Conservation (phyloP, 306 rosid genomes). For the Coriaria nepalensis region DNA sequence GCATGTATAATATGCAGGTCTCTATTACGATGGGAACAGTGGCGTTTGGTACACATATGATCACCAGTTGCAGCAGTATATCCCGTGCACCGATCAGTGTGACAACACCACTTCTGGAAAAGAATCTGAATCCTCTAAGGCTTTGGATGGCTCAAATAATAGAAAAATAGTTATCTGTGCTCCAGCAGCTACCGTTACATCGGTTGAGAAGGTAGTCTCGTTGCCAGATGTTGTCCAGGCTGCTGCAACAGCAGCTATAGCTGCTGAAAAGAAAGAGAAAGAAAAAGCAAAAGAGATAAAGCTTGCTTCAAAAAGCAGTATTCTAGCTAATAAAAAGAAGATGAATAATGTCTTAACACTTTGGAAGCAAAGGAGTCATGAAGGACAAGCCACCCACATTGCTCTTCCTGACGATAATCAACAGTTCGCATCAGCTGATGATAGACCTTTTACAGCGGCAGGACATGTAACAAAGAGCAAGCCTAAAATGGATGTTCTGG, state of each 20-base stretch:
- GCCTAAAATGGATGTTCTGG: constrained; percentile 34
- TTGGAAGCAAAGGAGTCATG: constrained; percentile 98
- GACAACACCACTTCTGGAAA: constrained; percentile 41
- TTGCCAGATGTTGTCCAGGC: constrained; percentile 93
- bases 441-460: constrained; percentile 35
- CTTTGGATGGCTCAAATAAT: constrained; percentile 45
- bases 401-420: constrained; percentile 71
- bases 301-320: constrained; percentile 88
- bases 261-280: constrained; percentile 92
- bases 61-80: constrained; percentile 61
- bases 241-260: constrained; percentile 85
- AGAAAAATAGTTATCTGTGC: constrained; percentile 84
- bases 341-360: constrained; percentile 86
- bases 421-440: constrained; percentile 40
- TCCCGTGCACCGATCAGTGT: constrained; percentile 73
- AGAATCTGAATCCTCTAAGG: constrained; percentile 48
- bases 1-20: constrained; percentile 38
- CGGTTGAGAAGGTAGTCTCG: constrained; percentile 62
- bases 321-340: constrained; percentile 89
- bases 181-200: constrained; percentile 58
- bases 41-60: constrained; percentile 93
- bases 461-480: constrained; percentile 49
- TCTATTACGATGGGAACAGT: constrained; percentile 77
- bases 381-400: constrained; percentile 79
- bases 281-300: constrained; percentile 84